These are phyloP conservation scores for Phytophthora pini DNA, from an alignment of 352 stramenopile species.

Conservation along the genomic window DNA sequence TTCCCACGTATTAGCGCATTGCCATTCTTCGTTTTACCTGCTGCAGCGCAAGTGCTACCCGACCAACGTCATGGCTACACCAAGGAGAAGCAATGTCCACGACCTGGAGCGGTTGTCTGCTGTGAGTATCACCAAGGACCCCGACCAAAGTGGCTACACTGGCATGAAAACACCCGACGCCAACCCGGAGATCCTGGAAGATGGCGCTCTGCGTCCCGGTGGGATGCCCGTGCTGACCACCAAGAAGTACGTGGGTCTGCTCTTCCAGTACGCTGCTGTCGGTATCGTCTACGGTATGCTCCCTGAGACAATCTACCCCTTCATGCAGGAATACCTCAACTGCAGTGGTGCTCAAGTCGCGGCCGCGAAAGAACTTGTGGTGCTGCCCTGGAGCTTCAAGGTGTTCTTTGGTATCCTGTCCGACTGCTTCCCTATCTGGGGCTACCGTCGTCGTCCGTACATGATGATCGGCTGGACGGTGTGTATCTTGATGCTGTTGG, in stretches of 20 bases:
- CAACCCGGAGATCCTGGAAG: conserved; percentile 22
- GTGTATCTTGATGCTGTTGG: conserved; percentile 47
- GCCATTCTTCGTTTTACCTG: conserved; percentile 23
- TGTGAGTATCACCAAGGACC: conserved; percentile 35
- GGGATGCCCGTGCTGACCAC: conserved; percentile 35
- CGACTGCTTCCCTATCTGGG: conserved; percentile 47
- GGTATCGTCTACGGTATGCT: conserved; percentile 48
- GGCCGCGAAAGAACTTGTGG: conserved; percentile 43
- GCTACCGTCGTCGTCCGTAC: conserved; percentile 61
- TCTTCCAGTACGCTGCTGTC: conserved; percentile 52
- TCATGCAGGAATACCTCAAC: conserved; percentile 52
- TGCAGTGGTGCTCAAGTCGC: conserved; percentile 46
- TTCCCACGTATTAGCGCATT: conserved; percentile 2
- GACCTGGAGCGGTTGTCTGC: conserved; percentile 42
- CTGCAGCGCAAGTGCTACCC: conserved; percentile 4
- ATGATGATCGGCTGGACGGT: conserved; percentile 64
- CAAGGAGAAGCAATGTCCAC: conserved; percentile 18
- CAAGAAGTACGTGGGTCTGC: conserved; percentile 46
- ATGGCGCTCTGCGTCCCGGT: conserved; percentile 36
- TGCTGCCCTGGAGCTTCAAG: conserved; percentile 65
- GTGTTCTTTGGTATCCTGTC: conserved; percentile 40
- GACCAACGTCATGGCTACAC: conserved; percentile 16
- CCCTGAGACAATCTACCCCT: conserved; percentile 51
- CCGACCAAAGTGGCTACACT: conserved; percentile 29
- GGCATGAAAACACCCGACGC: conserved; percentile 32